Conservation (phyloP, 495 filamentous ascomycete genomes). For the Cairneyella variabilis region DNA sequence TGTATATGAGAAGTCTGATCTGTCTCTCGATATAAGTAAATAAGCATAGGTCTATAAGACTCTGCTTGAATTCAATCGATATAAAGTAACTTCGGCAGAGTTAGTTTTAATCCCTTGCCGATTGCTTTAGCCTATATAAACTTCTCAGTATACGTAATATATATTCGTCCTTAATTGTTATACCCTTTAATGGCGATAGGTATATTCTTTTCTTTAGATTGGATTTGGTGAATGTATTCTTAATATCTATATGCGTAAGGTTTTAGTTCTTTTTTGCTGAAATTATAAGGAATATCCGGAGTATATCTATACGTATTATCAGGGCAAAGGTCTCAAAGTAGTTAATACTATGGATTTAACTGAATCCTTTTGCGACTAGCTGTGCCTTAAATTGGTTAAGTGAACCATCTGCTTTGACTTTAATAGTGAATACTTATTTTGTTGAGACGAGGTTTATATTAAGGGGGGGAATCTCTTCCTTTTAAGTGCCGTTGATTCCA, state of each 20-base stretch:
- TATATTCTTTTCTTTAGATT: not conserved
- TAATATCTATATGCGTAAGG: not conserved
- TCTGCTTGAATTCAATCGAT: not conserved
- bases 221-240: not conserved
- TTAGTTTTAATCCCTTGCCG: not conserved
- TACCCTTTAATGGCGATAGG: not conserved
- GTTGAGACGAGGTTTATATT: not conserved
- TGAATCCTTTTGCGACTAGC: not conserved
- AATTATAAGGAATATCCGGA: not conserved
- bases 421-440: not conserved
- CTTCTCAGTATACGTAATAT: not conserved
- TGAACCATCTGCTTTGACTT: not conserved
- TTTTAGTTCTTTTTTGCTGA: not conserved
- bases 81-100: not conserved
- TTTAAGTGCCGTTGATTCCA: not conserved
- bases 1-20: too few species aligned
- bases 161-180: not conserved
- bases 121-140: not conserved
- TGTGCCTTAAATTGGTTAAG: not conserved
- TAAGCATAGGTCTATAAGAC: not conserved
- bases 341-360: not conserved
- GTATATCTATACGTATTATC: not conserved
- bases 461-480: not conserved
- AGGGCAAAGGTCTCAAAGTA: not conserved
- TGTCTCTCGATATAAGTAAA: not conserved